A percentile compares a stretch with the other conserved stretches of the same genome.
Conservation (phyloP, 169 alveolate genomes). For the Plasmodium blacklocki region DNA sequence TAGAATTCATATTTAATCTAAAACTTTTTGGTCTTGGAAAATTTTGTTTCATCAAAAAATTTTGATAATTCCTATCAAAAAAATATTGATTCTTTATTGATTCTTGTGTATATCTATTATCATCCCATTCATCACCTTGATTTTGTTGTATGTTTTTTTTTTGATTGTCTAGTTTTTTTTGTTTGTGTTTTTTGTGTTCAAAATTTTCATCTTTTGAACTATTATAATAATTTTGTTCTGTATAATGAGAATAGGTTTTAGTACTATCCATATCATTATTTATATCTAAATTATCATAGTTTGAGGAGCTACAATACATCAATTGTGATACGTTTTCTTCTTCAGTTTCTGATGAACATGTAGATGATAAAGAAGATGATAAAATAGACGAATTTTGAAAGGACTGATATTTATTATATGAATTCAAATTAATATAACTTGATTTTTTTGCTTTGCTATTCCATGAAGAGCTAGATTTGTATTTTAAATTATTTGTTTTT, state of each 20-base stretch:
- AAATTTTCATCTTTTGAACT: background rate
- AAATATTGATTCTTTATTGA: background rate
- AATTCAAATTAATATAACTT: background rate
- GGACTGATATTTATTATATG: constrained; percentile 5
- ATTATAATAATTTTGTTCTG: constrained; percentile 6
- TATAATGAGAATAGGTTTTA: background rate
- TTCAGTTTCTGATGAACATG: constrained; percentile 5
- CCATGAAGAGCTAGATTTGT: constrained; percentile 19
- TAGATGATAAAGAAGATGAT: constrained; percentile 20
- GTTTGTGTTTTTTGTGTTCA: no score
- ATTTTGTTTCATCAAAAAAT: constrained; percentile 51
- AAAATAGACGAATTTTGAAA: constrained; percentile 10
- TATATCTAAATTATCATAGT: background rate
- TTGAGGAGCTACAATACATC: constrained; percentile 8
- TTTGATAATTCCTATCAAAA: constrained; percentile 46
- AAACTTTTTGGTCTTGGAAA: constrained; percentile 59
- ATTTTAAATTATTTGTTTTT: background rate
- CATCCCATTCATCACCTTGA: background rate
- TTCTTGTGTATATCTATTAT: background rate
- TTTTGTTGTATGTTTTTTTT: no score
- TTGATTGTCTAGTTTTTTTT: no score
- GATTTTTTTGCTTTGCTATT: constrained; percentile 8
- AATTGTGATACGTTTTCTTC: background rate
- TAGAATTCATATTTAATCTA: constrained; percentile 41
- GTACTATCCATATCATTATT: background rate